Evolutionary conservation across 2,329 filamentous ascomycete genomes (phyloP), one percentile per base, ranked within the genome.

Genomic region (Clarireedia homoeocarpa): DNA sequence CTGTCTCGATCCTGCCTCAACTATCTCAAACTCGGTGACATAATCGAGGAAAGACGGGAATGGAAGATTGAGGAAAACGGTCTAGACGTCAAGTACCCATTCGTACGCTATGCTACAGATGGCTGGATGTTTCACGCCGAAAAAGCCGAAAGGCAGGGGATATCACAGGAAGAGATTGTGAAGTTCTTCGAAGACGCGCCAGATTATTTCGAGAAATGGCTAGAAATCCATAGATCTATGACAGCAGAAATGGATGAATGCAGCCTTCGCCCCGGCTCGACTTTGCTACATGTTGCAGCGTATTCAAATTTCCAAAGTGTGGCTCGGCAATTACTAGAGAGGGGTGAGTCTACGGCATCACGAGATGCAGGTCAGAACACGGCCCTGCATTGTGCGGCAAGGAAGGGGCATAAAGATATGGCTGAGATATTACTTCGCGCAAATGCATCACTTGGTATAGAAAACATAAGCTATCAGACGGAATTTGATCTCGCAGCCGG

Each of bases 331-430:
- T 24, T 62, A 1, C 6, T 63, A 1, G 1, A 52, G 10, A 30
- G 48, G 4, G 55, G 46, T 1, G 49, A 42, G 9, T 44, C 47
- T 14, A 6, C 14, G n/a, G 14, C 12, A 6, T 6, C 9, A 6
- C 10, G 10, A 12, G n/a, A 26, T 23, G 12, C 20, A 47, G 10
- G 9, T 3, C 5, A 12, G 7, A 47, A 26, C 7, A 47, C 44
- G 45, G 58, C 57, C 47, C 47, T 63, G 2, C 53, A 62, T n/a
- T 51, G 52, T 59, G 57, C 60, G 14, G 23, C 51, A 24, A 36
- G 9, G 1, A 49, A 17, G 34, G 60, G 61, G 1, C 50, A 63
- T 24, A 46, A 5, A 40, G 38, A 58, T 51, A 34, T 63, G 20
- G 53, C 59, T 12, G 34, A 56, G 30, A 10, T 54, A 6, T 58